Evolutionary conservation across 177 flowering plant genomes (phyloP), one percentile per base, ranked within the genome.

Genomic region (Vitis hybrid): DNA sequence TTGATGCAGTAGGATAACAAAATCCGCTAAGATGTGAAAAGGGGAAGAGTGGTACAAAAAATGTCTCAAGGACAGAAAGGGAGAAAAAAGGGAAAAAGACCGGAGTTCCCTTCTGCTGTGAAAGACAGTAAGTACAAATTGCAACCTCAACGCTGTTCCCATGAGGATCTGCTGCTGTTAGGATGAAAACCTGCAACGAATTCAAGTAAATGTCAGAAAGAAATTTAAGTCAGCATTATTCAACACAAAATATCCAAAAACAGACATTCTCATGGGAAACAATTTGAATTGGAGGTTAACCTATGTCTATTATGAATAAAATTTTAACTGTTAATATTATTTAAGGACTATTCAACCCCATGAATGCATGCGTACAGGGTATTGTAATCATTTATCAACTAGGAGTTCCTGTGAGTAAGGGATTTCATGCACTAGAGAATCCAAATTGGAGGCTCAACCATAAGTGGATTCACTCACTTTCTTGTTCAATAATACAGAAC

Each of bases 101-200:
- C 0, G 48, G 48, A 39, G 48, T 39, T 39, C 2, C 48, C 48
- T 39, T 39, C 48, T 39, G 48, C 48, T 39, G 48, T 39, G 48
- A 39, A 39, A 7, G 48, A 7, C 0, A 0, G 7, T 39, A 39
- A 39, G 48, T 39, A 39, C 48, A 52, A 29, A 29, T 29, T 29
- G 31, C 31, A 29, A 29, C 31, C 31, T 3, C 31, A 29, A 29
- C 31, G 4, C 31, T 29, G 31, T 29, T 29, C 31, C 4, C 31
- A 29, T 0, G 31, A 29, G 31, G 31, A 29, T 29, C 31, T 29
- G 31, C 52, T 45, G 29, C 39, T 34, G 45, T 51, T 10, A 15
- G 61, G 11, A 22, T 59, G 10, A 22, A 58, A 67, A 62, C 69
- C 72, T 61, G 68, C 54, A 56, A 70, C 22, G 29, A 39, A 70